Base-by-base conservation (phyloP, 192 early-diverging fungal genomes). In the Gaertneriomyces semiglobifer region DNA sequence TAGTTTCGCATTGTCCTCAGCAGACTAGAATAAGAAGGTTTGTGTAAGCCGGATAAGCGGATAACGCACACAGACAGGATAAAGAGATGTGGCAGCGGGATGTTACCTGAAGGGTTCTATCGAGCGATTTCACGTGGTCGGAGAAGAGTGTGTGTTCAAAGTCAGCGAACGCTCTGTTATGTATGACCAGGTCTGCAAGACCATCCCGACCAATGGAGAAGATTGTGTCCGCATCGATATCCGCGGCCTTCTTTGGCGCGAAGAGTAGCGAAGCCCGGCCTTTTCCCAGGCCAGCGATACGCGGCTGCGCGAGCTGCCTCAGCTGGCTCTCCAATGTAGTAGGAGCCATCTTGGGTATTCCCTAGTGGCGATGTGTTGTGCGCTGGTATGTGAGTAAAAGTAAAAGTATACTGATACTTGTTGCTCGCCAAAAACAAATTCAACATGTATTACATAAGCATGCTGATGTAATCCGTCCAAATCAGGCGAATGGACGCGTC, bases 171-270 rank as follows among this genome's bases (percentile, higher is more conserved):
- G 72, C 68, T 25, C 69, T 52, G 77, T 93, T 86, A 16, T 88
- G 69, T 47, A 81, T 78, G 5, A 76, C 68, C 48, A 98, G 82
- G 63, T 94, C 91, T 42, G 81, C 68, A 14, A 94, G 82, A 25
- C 93, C 94, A 63, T 86, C 86, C 10, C 77, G 75, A 7, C 90
- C 94, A 65, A 98, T 87, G 51, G 86, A 84, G 66, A 88, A 92
- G 59, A 98, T 86, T 41, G 89, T 89, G 60, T 95, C 92, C 56
- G 80, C 76, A 76, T 95, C 93, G 60, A 92, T 83, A 66, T 96
- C 90, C 4, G 92, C 91, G 2, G 95, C 95, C 74, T 90, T 82
- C 72, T 85, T 86, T 0, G 84, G 77, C 51, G 88, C 84, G 48
- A 93, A 96, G 57, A 96, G 74, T 53, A 92, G 89, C 38, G 94